Percentiles rank a stretch among this genome's conserved stretches.
These are phyloP conservation scores for Pinus tabuliformis DNA, from an alignment of 75 land plant species.

Conservation along the genomic window DNA sequence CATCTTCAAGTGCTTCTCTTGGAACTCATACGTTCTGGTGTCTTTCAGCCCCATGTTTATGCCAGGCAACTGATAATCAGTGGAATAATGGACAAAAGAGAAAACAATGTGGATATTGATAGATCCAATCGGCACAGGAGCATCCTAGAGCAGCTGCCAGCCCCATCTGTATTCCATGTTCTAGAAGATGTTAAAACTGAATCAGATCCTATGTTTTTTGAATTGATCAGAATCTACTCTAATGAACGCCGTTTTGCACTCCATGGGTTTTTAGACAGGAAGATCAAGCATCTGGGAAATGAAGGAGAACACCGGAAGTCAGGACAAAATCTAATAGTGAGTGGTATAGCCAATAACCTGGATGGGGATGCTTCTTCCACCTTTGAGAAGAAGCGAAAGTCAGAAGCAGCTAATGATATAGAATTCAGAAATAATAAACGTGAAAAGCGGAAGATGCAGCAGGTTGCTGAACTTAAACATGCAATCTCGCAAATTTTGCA, in stretches of 20 bases:
- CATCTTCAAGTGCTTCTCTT: constrained; percentile 66
- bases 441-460: constrained; percentile 25
- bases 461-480: constrained; percentile 58
- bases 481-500: constrained; percentile 54
- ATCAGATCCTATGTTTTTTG: constrained; percentile 28
- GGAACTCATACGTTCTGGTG: constrained; percentile 70
- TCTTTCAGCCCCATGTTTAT: constrained; percentile 84
- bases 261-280: constrained; percentile 26
- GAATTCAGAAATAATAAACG: constrained; percentile 10
- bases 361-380: constrained; percentile 17
- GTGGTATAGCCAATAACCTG: not conserved
- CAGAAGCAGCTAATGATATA: constrained; percentile 3
- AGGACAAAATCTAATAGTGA: not conserved
- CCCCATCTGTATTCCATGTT: constrained; percentile 30
- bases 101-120: constrained; percentile 37
- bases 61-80: constrained; percentile 91
- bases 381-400: constrained; percentile 18
- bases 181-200: constrained; percentile 46
- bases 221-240: constrained; percentile 47
- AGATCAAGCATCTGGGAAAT: not conserved
- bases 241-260: constrained; percentile 85
- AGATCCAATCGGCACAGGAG: constrained; percentile 62
- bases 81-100: constrained; percentile 76
- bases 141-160: constrained; percentile 74
- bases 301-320: constrained; percentile 2